Base-by-base conservation (phyloP, 345 rosid genomes). In the Gossypium mustelinum region DNA sequence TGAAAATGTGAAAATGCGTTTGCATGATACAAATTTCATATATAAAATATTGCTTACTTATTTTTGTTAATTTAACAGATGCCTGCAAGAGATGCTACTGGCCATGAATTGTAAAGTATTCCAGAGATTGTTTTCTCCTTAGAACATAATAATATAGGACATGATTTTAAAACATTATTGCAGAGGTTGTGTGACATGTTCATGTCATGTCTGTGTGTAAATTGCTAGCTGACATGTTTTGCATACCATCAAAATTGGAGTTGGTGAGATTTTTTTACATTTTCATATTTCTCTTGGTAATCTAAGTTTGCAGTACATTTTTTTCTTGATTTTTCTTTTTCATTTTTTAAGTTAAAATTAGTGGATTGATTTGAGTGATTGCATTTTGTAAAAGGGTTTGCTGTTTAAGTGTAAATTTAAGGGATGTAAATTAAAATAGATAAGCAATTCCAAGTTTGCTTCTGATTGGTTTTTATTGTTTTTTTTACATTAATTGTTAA, bases 1-100 rank as follows among this genome's bases (percentile, higher is more conserved):
- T 7, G 59, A 55, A n/a, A n/a, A 12, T 55, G 24, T 8, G 59
- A 18, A 55, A 55, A 55, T 55, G 59, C 59, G 8, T 55, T n/a
- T 55, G 59, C 59, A n/a, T 55, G 59, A 34, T 34, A 34, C 41
- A 34, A 34, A 5, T 34, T 34, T 34, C 39, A 34, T 34, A 34
- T 34, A 34, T 34, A 54, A 54, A 54, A 54, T 7, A 6, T 54
- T 54, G 50, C 70, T 69, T 25, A 10, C 59, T 14, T 51, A 27
- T 69, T 16, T 55, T 9, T 51, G 47, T 51, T 29, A n/a, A 27
- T 69, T 10, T 52, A 27, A 39, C 74, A 70, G 74, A 70, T 54
- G 50, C 63, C 63, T 55, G 48, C 29, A 34, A 70, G 74, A 39
- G 58, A 69, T 69, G 64, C 58, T 5, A 55, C n/a, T 39, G 74